phyloP scores from a whole-genome alignment of 805 yeast species.

The Schizosaccharomyces cryophilus region DNA sequence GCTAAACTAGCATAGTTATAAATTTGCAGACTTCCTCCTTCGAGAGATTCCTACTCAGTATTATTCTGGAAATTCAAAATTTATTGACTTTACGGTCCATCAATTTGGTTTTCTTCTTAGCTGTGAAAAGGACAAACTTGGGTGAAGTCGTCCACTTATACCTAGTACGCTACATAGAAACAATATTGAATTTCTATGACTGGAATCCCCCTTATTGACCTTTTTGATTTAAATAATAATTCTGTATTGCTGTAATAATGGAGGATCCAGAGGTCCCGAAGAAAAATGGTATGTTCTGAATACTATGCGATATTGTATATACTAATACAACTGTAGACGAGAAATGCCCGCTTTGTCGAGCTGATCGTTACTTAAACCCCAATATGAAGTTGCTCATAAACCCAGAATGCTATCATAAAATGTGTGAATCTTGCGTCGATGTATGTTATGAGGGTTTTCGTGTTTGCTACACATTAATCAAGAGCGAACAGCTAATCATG shows the following conservation, averaged over 20 bases:
- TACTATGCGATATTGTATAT: neutral
- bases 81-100: too few relatives aligned
- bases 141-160: too few relatives aligned
- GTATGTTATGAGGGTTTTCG: conserved; percentile 10
- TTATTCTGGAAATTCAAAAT: too few relatives aligned
- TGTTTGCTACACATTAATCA: conserved; percentile 15
- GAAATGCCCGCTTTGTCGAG: conserved; percentile 93
- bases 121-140: too few relatives aligned
- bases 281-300: neutral
- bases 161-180: too few relatives aligned
- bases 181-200: too few relatives aligned
- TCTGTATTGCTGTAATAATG: neutral
- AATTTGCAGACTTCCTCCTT: too few relatives aligned
- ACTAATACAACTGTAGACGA: conserved; percentile 17
- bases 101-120: too few relatives aligned
- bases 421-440: conserved; percentile 29
- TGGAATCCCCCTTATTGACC: too few relatives aligned
- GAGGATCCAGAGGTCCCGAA: neutral
- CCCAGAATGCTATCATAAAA: conserved; percentile 94
- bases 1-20: too few relatives aligned
- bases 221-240: too few relatives aligned
- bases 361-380: conserved; percentile 81
- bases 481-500: conserved; percentile 19
- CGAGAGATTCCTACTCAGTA: too few relatives aligned
- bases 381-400: conserved; percentile 78